Base-by-base conservation (phyloP, 2,329 filamentous ascomycete genomes). In the Aciculosporium take region DNA sequence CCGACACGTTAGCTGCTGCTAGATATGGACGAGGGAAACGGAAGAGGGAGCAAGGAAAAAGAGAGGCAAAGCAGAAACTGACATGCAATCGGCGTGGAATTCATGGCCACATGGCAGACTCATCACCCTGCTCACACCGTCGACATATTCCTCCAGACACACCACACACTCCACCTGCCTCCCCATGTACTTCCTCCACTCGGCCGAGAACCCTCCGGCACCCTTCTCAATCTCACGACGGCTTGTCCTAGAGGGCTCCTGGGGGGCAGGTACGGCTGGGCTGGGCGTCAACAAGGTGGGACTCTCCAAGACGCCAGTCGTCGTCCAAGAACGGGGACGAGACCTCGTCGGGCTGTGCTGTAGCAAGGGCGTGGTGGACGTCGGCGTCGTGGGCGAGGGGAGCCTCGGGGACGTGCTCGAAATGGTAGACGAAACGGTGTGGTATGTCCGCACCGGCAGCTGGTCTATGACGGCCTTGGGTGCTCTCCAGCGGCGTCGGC, bases 31-130 rank as follows among this genome's bases (percentile, higher is more conserved):
- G 39, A 27, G 25, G 39, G 44, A 21, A 41, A 35, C 7, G 8
- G 28, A 17, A n/a, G 33, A 13, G 15, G 4, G 2, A 12, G 10
- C 25, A n/a, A 25, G 17, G 9, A 4, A 21, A 27, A 21, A 18
- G 2, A n/a, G 24, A 7, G 7, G 5, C 7, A 4, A n/a, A 12
- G 4, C 9, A 25, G 21, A 42, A 40, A 82, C 87, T 81, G 66
- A 94, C 87, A 98, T 96, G 87, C 91, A 98, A 57, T 94, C 87
- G 23, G 72, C 89, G 60, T 98, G 91, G 61, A 96, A 98, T 56
- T 98, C 91, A 59, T 98, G 91, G 28, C 91, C 91, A 62, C 91
- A 98, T 7, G 91, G 91, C 45, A 98, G 65, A 56, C 87, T 93
- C 91, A 98, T 98, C 30, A 98, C 89, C 54, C 79, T 77, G 58